A percentile compares a stretch with the other conserved stretches of the same genome.
phyloP scores from a whole-genome alignment of 2,329 filamentous ascomycete species.

The Pyrenophora teres region DNA sequence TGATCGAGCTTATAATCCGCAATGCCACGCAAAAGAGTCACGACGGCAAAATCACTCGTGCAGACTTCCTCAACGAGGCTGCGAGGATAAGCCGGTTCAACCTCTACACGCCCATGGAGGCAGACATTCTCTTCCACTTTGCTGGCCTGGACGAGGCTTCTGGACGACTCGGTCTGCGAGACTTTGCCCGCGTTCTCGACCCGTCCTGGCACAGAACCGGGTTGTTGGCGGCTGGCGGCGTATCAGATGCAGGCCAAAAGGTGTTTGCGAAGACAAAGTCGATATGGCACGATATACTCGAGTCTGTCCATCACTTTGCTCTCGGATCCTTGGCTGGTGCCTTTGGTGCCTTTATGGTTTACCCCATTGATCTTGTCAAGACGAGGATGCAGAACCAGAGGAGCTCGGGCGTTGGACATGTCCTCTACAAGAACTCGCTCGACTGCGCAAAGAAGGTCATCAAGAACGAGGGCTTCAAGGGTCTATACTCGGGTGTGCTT shows the following conservation, averaged over 20 bases:
- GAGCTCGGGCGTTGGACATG: slow-evolving; percentile 74
- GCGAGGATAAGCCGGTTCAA: slow-evolving; percentile 90
- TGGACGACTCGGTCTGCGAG: slow-evolving; percentile 76
- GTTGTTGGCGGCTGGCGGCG: slow-evolving; percentile 54
- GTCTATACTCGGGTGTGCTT: slow-evolving; percentile 91
- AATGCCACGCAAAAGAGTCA: slow-evolving; percentile 80
- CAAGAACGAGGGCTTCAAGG: slow-evolving; percentile 85
- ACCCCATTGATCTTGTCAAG: slow-evolving; percentile 98
- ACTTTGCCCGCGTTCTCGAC: slow-evolving; percentile 95
- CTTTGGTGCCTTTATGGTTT: slow-evolving; percentile 99
- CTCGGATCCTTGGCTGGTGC: slow-evolving; percentile 90
- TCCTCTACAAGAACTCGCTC: slow-evolving; percentile 94
- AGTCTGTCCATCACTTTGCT: slow-evolving; percentile 87
- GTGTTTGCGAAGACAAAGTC: slow-evolving; percentile 61
- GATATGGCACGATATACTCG: slow-evolving; percentile 67
- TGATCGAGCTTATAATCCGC: slow-evolving; percentile 90
- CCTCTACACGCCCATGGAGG: slow-evolving; percentile 97
- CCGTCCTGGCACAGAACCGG: slow-evolving; percentile 81
- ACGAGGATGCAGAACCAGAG: slow-evolving; percentile 98
- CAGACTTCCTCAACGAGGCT: slow-evolving; percentile 94
- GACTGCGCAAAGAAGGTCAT: slow-evolving; percentile 95
- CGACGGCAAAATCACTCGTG: slow-evolving; percentile 91
- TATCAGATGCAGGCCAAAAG: slow-evolving; percentile 55
- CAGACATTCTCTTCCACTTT: slow-evolving; percentile 98
- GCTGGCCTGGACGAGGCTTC: slow-evolving; percentile 89